These are phyloP conservation scores for Fusarium bactridioides DNA, from an alignment of 2,329 filamentous ascomycete genomes.

Conservation along the genomic window DNA sequence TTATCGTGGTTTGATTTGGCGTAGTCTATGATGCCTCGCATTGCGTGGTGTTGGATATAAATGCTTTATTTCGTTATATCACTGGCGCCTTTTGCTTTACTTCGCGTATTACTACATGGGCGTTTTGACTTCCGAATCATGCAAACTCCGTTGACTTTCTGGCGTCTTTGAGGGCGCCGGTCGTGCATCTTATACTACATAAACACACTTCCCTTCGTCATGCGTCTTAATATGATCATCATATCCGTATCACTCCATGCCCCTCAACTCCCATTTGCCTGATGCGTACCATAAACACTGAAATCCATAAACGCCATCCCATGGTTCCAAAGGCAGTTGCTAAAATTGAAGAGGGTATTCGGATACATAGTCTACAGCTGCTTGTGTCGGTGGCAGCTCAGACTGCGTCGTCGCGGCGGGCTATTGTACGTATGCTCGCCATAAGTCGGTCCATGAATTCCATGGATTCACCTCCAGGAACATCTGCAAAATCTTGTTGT, in stretches of 20 bases:
- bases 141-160: neutral
- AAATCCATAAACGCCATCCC: constrained; percentile 22
- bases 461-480: constrained; percentile 55
- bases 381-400: neutral
- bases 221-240: constrained; percentile 4
- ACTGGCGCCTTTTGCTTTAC: neutral
- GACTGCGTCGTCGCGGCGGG: constrained; percentile 25
- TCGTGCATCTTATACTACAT: constrained; percentile 15
- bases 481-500: constrained; percentile 51
- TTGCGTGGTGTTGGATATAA: neutral
- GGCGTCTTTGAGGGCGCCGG: neutral
- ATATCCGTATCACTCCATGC: constrained; percentile 2
- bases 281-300: constrained; percentile 4
- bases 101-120: no score
- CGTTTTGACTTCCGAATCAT: neutral
- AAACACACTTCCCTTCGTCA: constrained; percentile 7
- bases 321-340: constrained; percentile 4
- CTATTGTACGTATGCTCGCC: constrained; percentile 56
- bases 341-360: constrained; percentile 12
- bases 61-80: neutral
- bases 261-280: neutral
- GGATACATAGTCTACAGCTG: neutral
- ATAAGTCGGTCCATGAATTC: constrained; percentile 62
- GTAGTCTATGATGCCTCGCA: neutral
- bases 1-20: neutral